These are phyloP conservation scores for Passiflora organensis DNA, from an alignment of 345 rosid species.

Conservation along the genomic window DNA sequence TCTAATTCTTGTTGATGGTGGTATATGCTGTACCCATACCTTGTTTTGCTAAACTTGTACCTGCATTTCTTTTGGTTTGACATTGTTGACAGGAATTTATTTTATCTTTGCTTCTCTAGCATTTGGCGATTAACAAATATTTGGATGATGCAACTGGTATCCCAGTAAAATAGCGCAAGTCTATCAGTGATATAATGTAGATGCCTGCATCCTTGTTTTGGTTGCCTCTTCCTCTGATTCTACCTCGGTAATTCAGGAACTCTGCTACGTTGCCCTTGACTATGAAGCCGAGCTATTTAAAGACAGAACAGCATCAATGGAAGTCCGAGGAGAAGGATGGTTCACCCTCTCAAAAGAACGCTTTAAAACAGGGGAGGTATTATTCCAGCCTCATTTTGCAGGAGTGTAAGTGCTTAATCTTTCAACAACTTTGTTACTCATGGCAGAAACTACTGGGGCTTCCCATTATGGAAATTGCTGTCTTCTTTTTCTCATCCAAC, in stretches of 20 bases:
- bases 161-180: too few species aligned
- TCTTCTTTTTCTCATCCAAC: background rate
- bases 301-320: constrained; percentile 59
- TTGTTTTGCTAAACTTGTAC: too few species aligned
- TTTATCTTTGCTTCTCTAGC: too few species aligned
- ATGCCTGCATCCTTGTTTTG: background rate
- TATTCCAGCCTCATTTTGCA: constrained; percentile 80
- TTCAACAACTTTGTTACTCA: background rate
- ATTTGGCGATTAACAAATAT: too few species aligned
- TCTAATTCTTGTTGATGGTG: too few species aligned
- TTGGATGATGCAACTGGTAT: too few species aligned
- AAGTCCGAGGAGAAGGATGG: constrained; percentile 64
- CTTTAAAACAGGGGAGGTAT: constrained; percentile 85
- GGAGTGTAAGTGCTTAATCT: constrained; percentile 64
- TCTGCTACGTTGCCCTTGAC: constrained; percentile 88
- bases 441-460: constrained; percentile 2
- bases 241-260: constrained; percentile 43
- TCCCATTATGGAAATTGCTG: background rate
- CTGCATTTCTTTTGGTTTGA: too few species aligned
- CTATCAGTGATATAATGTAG: too few species aligned
- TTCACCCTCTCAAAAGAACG: constrained; percentile 81
- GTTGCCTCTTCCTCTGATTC: constrained; percentile 18
- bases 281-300: constrained; percentile 57
- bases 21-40: too few species aligned
- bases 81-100: too few species aligned